phyloP scores from a whole-genome alignment of 768 basidiomycete genomes.

The Trichaptum fuscoviolaceum region DNA sequence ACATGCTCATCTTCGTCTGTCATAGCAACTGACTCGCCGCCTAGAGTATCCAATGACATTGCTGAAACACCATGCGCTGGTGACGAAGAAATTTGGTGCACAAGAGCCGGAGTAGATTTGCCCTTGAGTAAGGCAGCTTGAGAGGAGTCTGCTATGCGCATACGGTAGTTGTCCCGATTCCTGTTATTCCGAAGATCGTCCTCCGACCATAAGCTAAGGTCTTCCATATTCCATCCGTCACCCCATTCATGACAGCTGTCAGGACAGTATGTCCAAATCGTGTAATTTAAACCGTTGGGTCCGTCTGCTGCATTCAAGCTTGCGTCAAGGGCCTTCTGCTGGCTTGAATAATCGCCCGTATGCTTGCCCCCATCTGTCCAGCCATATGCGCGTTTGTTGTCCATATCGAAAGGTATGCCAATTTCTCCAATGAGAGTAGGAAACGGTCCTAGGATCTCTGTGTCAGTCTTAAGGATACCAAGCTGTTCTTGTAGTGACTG shows the following conservation, averaged over 20 bases:
- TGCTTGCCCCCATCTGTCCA: slow-evolving; percentile 61
- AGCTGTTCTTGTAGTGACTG: slow-evolving; percentile 80
- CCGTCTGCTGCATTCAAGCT: slow-evolving; percentile 78
- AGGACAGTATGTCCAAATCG: slow-evolving; percentile 84
- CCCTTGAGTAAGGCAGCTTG: slow-evolving; percentile 34
- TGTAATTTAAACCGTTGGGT: slow-evolving; percentile 66
- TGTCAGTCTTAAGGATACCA: slow-evolving; percentile 70
- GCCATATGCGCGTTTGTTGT: slow-evolving; percentile 79
- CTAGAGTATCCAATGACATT: slow-evolving; percentile 32
- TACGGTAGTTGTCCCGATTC: slow-evolving; percentile 21
- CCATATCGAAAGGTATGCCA: slow-evolving; percentile 93
- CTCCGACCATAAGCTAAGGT: slow-evolving; percentile 80
- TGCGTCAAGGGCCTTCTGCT: slow-evolving; percentile 85
- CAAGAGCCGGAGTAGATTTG: slow-evolving; percentile 13
- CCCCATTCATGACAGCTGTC: slow-evolving; percentile 87
- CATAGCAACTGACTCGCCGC: slow-evolving; percentile 16
- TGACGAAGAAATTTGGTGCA: slow-evolving; percentile 10
- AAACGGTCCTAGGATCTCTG: slow-evolving; percentile 58
- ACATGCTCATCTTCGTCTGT: slow-evolving; percentile 17
- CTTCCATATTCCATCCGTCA: slow-evolving; percentile 96
- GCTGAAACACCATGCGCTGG: slow-evolving; percentile 25
- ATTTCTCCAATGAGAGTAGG: slow-evolving; percentile 96
- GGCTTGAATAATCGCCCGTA: slow-evolving; percentile 69
- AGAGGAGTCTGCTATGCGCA: slow-evolving; percentile 28
- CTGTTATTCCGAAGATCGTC: slow-evolving; percentile 52